Base-by-base conservation (phyloP, 225 moss, liverwort and hornwort species). In the Anthoceros angustus region DNA sequence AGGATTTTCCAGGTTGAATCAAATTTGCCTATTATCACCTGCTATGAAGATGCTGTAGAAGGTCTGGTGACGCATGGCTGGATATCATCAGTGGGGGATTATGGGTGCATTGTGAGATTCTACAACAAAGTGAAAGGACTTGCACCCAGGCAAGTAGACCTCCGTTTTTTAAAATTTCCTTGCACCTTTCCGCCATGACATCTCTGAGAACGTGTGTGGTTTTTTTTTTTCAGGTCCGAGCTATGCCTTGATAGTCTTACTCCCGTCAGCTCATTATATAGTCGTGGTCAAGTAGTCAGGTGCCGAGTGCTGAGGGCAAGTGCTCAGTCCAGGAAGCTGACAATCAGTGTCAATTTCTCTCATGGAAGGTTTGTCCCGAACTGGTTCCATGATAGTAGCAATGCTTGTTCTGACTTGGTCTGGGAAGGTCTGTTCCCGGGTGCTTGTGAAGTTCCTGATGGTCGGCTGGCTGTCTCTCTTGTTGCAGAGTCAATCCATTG, bases 51-150 rank as follows among this genome's bases (percentile, higher is more conserved):
- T 83, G 87, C 98, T 39, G 75, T 92, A 66, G 98, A 92, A 70
- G 98, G 98, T 64, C 69, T 89, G 38, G 87, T 99, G 41, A 83
- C 89, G 12, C 86, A 99, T 78, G 98, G 98, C 48, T 99, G 83
- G 75, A 99, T 99, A 42, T 84, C 92, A 9, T 83, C 92, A 43
- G 69, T 99, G 63, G 83, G 84, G 63, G 82, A 87, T 16, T 84
- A 83, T 73, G 98, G 98, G 49, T 89, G 87, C 74, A 89, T 99
- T 71, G 87, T 99, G 74, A 76, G 74, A 62, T 99, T 99, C 40
- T 99, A 92, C 70, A 92, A 99, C 43, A 80, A 87, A 64, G 89
- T 99, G 42, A 83, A 69, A 77, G 98, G 92, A 63, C 86, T 99
- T 69, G 92, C 80, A 42, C 83, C 84, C 72, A 85, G 79, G 95